Evolutionary conservation across 129 eudicot genomes (phyloP).

Genomic region (Logfia minima): DNA sequence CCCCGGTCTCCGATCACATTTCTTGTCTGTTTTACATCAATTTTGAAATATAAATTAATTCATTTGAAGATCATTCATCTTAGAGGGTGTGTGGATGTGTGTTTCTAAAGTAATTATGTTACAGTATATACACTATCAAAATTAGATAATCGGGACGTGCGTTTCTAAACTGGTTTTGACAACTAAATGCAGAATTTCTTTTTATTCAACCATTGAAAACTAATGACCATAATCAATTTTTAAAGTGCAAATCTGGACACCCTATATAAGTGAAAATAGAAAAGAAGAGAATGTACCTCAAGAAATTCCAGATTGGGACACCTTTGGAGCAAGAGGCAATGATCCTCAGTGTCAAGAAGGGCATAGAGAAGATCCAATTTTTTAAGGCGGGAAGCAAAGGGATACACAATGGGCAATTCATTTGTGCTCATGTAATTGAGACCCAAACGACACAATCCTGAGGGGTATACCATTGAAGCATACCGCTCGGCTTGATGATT

Average conservation of each 20-base stretch:
- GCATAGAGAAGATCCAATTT: conserved; percentile 77
- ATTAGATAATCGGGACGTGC: no score
- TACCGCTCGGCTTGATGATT: conserved; percentile 48
- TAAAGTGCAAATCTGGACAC: neutral
- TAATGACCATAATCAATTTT: neutral
- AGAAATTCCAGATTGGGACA: conserved; percentile 86
- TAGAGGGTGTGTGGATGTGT: neutral
- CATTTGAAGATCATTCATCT: conserved; percentile 6
- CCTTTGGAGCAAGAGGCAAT: conserved; percentile 52
- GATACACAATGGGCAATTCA: conserved; percentile 64
- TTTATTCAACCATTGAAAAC: neutral
- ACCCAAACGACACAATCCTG: conserved; percentile 53
- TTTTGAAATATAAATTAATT: neutral
- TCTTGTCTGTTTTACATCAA: conserved; percentile 58
- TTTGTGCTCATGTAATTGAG: conserved; percentile 57
- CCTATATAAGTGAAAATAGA: neutral
- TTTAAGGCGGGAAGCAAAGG: conserved; percentile 57
- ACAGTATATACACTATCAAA: no score
- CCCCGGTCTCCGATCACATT: conserved; percentile 84
- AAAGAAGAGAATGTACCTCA: conserved; percentile 51
- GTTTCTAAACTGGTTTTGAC: neutral
- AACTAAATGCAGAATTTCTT: neutral
- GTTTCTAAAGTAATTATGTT: neutral
- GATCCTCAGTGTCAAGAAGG: conserved; percentile 70
- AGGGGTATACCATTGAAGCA: conserved; percentile 44